Evolutionary conservation across 202 grass and related monocot genomes (phyloP), one percentile per base, ranked within the genome.

Genomic region (Hordeum pubiflorum): DNA sequence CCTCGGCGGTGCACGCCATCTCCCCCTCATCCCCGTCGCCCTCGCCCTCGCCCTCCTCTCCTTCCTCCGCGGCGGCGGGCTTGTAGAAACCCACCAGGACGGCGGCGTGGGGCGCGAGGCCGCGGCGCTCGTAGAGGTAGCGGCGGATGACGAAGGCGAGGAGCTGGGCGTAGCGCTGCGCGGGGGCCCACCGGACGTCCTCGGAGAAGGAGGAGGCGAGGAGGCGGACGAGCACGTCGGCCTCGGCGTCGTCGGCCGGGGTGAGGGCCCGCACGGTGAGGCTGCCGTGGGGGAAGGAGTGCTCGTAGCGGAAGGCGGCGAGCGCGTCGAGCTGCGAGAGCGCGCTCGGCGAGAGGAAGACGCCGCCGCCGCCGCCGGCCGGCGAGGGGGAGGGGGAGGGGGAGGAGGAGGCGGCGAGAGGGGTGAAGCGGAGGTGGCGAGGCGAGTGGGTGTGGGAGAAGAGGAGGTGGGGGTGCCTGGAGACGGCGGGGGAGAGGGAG

Each of bases 1-100:
- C 91, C 91, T 97, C 94, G n/a, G 91, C 89, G 0, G 86, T 92
- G 85, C 87, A 90, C 7, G 91, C 94, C 69, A 94, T 86, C 82
- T 78, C 70, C 14, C 88, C 76, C 29, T 85, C 72, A 10, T 54
- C 84, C 7, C 36, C 75, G 0, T 20, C 37, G 27, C 24, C 24
- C 24, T 29, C 27, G 20, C 1, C 65, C 14, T 65, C 60, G 6
- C 21, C 81, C 55, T 43, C 80, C 14, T 38, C 65, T 1, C 6
- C 52, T 18, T 3, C 81, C 10, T 12, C 58, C 3, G 54, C 18
- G 12, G 52, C 64, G 18, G 33, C 77, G 15, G 83, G 46, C 29
- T 63, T 85, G 70, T 89, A 94, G 70, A 91, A 85, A 0, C 94
- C 94, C 26, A 97, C 79, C 36, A 97, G 94, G 9, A 97, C 73